Base-by-base conservation (phyloP, 208 protist species). In the Leishmania martiniquensis region DNA sequence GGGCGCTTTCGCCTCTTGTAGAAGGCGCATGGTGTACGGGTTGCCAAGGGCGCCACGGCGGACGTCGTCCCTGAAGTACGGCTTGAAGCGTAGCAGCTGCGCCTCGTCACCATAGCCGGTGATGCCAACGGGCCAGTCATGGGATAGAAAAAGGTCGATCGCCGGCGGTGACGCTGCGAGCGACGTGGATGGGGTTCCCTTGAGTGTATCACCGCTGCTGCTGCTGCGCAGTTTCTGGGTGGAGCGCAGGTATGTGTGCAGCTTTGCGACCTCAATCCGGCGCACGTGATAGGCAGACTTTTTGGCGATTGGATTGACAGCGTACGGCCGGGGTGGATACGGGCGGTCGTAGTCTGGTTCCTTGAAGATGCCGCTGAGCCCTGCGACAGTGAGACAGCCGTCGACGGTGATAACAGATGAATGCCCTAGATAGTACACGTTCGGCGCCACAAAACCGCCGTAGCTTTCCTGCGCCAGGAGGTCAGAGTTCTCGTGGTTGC, bases 381-480 rank as follows among this genome's bases (percentile, higher is more conserved):
- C 93, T 9, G 86, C 91, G 20, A 98, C 80, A 25, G 82, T 84
- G 45, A 98, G 65, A 20, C 78, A 67, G 32, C 89, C 91, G 74
- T 94, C 89, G 54, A 99, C 97, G 13, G 86, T 83, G 5, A 99
- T 84, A 9, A 99, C 96, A 39, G 97, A 96, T 4, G 94, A 93
- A 77, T 97, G 88, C 2, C 99, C 99, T 34, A 99, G 78, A 81
- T 98, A 99, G 87, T 99, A 99, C 72, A 99, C 99, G 82, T 99
- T 99, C 1, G 95, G 97, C 3, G 98, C 97, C 22, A 99, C 89
- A 90, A 97, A 99, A 29, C 99, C 99, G 20, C 98, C 98, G 82
- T 99, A 97, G 77, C 87, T 96, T 70, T 99, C 87, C 73, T 99
- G 96, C 55, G 91, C 94, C 20, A 99, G 87, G 88, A 99, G 90